These are phyloP conservation scores for Plasmodium vinckei DNA, from an alignment of 169 alveolate genomes.

Conservation along the genomic window DNA sequence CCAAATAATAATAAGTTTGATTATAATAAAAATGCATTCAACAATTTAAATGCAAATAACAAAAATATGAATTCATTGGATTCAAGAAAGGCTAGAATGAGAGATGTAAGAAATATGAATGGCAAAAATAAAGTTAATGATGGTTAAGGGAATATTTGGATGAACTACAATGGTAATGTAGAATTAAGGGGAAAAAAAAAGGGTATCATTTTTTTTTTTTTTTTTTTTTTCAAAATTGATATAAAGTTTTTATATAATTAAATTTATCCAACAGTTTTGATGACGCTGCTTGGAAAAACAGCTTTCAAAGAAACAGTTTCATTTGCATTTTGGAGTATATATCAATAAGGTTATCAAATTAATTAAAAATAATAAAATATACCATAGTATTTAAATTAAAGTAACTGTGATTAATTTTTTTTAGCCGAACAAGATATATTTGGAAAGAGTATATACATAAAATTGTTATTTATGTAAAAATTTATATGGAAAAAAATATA, in stretches of 20 bases:
- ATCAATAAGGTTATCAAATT: too few relatives aligned
- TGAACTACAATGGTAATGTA: neutral
- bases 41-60: conserved; percentile 9
- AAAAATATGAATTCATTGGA: conserved; percentile 41
- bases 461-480: neutral
- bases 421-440: too few relatives aligned
- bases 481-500: neutral
- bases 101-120: conserved; percentile 57
- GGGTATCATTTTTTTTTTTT: neutral
- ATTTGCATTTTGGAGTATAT: neutral
- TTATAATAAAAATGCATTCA: conserved; percentile 10
- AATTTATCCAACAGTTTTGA: too few relatives aligned
- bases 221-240: neutral
- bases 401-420: too few relatives aligned
- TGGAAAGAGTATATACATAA: too few relatives aligned
- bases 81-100: conserved; percentile 51
- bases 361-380: too few relatives aligned
- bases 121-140: conserved; percentile 24
- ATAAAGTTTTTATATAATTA: neutral
- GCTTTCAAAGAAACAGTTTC: neutral
- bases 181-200: neutral
- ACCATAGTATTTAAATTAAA: too few relatives aligned
- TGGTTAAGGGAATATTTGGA: neutral
- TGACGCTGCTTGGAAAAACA: too few relatives aligned
- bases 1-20: conserved; percentile 6